Base-by-base conservation (phyloP, 1,139 yeast genomes). In the Debaryomyces fabryi region DNA sequence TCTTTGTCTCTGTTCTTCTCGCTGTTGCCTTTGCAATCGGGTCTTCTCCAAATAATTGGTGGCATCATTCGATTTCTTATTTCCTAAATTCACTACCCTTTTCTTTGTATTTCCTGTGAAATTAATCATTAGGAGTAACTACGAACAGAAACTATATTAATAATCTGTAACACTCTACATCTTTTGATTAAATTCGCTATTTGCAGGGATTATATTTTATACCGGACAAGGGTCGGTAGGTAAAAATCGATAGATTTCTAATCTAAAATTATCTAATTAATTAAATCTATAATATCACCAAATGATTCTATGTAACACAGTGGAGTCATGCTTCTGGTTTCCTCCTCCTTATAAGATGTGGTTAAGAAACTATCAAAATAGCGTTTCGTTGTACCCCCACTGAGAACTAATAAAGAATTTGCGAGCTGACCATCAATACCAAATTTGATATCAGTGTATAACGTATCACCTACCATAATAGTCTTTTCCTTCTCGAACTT, bases 1-100 rank as follows among this genome's bases (percentile, higher is more conserved):
- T 48, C 74, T 76, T 13, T 67, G 64, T 30, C 89, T 75, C 24
- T 69, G 75, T 42, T 68, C 64, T 52, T 88, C 91, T 50, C 97
- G 74, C 50, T 78, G 78, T 51, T 76, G 78, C 32, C 98, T 74
- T 53, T 88, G 92, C 37, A 69, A 68, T 55, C 82, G 81, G 4
- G 96, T 83, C 52, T 78, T 81, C 52, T 79, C 81, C 18, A 92
- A 68, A 50, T 64, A 62, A 54, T 61, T 59, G 52, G 47, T 42
- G 7, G 45, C 33, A 16, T 64, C 59, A 44, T 60, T 55, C 43
- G 67, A 62, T 20, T 72, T 66, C 39, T 69, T 59, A 49, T 87
- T 87, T 3, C 97, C 95, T 42, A 91, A 72, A 62, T 92, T 91
- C 54, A 92, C 86, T 36, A 78, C 80, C 49, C 97, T 72, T 54